Base-by-base conservation (phyloP, 2,329 filamentous ascomycete species). In the Diaporthe longicolla region DNA sequence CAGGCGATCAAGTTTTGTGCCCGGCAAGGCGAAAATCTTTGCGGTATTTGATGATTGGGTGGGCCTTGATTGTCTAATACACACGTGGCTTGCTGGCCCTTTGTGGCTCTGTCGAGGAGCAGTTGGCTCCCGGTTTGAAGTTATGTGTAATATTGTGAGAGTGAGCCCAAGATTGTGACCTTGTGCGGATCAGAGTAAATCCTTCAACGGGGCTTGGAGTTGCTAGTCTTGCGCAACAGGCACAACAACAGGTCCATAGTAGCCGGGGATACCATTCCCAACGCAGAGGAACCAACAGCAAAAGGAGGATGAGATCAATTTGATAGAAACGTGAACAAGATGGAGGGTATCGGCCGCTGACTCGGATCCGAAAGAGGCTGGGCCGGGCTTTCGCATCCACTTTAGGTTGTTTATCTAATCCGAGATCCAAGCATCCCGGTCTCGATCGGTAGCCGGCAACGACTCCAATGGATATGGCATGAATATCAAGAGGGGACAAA, bases 381-480 rank as follows among this genome's bases (percentile, higher is more conserved):
- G 29, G 43, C 35, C 32, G 57, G 70, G 37, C 48, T 63, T 63
- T 45, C 43, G 29, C 19, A 26, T 29, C 43, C 50, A 61, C 57
- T 61, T 35, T 52, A 19, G 45, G 26, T 17, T 54, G 45, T 54
- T 35, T 63, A 63, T 71, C 70, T 63, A 71, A 71, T 48, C 57
- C 32, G 17, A 71, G 57, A 71, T 63, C 57, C 59, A 54, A 50
- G 24, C 45, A 55, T 54, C 48, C 63, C n/a, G 45, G 43, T 63
- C 57, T 50, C 69, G 69, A 63, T 71, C 69, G 69, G 69, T 71
- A 71, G 19, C 37, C 70, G 70, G 57, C 57, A 71, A 40, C 57
- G 26, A 71, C 35, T 63, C 57, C 48, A 52, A 52, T 63, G 24
- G 40, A 54, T 35, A 29, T 63, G 19, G 70, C 29, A 58, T 50